Conservation (phyloP, 2,329 filamentous ascomycete species). For the Fusarium xylarioides region DNA sequence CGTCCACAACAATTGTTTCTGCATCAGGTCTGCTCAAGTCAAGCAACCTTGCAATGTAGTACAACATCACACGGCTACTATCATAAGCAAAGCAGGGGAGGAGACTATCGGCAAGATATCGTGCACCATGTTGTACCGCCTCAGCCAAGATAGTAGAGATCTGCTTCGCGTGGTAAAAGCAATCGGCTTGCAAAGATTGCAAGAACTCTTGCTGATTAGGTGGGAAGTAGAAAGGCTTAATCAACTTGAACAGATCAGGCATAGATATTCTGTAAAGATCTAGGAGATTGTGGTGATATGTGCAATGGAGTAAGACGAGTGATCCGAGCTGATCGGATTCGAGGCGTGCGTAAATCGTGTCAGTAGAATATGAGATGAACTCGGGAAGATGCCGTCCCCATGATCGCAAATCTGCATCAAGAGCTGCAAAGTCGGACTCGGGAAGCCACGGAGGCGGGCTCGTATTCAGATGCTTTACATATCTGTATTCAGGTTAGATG, state of each 20-base stretch:
- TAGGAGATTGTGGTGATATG: conserved; percentile 56
- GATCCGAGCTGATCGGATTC: conserved; percentile 58
- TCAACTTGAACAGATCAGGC: conserved; percentile 56
- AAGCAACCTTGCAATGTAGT: conserved; percentile 56
- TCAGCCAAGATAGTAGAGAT: conserved; percentile 52
- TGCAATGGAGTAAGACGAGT: conserved; percentile 56
- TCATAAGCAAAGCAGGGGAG: conserved; percentile 58
- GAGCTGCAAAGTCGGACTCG: conserved; percentile 53
- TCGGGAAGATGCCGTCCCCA: conserved; percentile 56
- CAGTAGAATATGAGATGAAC: conserved; percentile 54
- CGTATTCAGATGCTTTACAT: conserved; percentile 54
- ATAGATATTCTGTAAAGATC: conserved; percentile 58
- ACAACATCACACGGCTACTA: conserved; percentile 58
- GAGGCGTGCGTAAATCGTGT: conserved; percentile 56
- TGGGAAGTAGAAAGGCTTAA: conserved; percentile 52
- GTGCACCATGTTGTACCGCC: conserved; percentile 52
- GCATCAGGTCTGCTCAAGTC: conserved; percentile 49
- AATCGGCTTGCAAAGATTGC: conserved; percentile 49
- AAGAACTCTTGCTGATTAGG: conserved; percentile 51
- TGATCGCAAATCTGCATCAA: conserved; percentile 51
- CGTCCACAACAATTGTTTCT: conserved; percentile 49
- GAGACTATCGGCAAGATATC: conserved; percentile 55
- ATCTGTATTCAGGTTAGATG: conserved; percentile 41
- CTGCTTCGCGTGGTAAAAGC: conserved; percentile 51
- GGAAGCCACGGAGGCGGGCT: conserved; percentile 54